Conservation (phyloP, 225 moss, liverwort and hornwort genomes). For the Physcomitrellopsis africana region DNA sequence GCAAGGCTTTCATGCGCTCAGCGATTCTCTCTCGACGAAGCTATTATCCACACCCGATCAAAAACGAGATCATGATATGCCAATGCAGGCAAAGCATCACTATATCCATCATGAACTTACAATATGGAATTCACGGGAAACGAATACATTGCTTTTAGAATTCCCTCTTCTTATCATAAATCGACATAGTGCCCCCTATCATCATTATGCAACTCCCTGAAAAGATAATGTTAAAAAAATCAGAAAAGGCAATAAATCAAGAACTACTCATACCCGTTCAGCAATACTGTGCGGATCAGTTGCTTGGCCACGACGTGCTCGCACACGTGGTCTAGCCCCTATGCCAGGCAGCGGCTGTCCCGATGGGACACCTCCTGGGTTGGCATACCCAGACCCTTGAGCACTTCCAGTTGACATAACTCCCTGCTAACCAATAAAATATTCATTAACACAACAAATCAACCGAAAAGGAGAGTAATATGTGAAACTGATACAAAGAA, state of each 20-base stretch:
- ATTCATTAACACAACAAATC: slow-evolving; percentile 24
- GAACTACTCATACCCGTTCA: slow-evolving; percentile 68
- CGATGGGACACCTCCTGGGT: slow-evolving; percentile 52
- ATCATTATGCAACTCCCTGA: no score
- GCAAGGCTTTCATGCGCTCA: slow-evolving; percentile 98
- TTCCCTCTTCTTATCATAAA: neutral
- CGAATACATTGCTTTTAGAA: neutral
- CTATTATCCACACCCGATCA: slow-evolving; percentile 46
- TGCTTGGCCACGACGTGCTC: slow-evolving; percentile 96
- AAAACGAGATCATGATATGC: slow-evolving; percentile 20
- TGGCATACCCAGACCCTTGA: slow-evolving; percentile 72
- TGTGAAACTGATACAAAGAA: slow-evolving; percentile 13
- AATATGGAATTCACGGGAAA: slow-evolving; percentile 6
- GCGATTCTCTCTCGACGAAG: slow-evolving; percentile 97
- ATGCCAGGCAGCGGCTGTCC: slow-evolving; percentile 65
- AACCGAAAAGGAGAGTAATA: neutral
- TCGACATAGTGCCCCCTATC: neutral
- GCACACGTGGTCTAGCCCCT: slow-evolving; percentile 90
- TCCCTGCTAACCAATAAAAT: slow-evolving; percentile 45
- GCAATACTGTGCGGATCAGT: slow-evolving; percentile 99
- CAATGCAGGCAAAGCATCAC: slow-evolving; percentile 10
- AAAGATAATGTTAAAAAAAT: neutral
- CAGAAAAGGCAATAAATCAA: slow-evolving; percentile 9
- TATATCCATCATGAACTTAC: neutral
- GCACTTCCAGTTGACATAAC: slow-evolving; percentile 44